These are phyloP conservation scores for Cordyceps sp. DNA, from an alignment of 2,329 filamentous ascomycete species.

Conservation along the genomic window DNA sequence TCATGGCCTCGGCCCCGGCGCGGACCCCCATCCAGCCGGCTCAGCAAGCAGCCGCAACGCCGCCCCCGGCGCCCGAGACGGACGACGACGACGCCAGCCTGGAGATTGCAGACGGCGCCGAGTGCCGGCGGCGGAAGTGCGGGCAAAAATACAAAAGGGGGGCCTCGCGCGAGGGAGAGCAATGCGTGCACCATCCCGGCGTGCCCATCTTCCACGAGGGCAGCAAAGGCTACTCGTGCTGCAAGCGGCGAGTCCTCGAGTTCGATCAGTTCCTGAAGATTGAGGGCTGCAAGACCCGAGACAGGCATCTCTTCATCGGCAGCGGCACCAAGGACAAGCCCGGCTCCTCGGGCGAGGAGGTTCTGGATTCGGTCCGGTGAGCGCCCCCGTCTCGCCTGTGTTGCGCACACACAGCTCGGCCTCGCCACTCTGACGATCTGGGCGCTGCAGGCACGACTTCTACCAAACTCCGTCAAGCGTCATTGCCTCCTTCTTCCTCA, in stretches of 20 bases:
- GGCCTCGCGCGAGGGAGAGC: conserved; percentile 47
- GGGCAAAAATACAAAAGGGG: conserved; percentile 47
- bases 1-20: conserved; percentile 21
- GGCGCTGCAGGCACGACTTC: conserved; percentile 49
- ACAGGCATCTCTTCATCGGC: conserved; percentile 70
- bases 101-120: conserved; percentile 55
- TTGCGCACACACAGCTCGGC: no score
- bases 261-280: conserved; percentile 98
- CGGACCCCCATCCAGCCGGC: conserved; percentile 21
- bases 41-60: conserved; percentile 31
- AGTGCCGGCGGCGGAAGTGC: conserved; percentile 67
- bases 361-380: conserved; percentile 61
- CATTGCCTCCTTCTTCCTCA: conserved; percentile 85
- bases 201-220: conserved; percentile 92
- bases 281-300: conserved; percentile 72
- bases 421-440: background rate
- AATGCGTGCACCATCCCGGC: conserved; percentile 79
- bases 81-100: conserved; percentile 73
- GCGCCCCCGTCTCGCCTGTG: no score
- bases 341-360: conserved; percentile 45
- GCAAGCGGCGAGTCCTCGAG: conserved; percentile 84
- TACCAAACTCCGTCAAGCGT: conserved; percentile 81
- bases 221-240: conserved; percentile 94
- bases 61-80: conserved; percentile 54
- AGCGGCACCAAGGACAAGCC: conserved; percentile 47